Evolutionary conservation across 495 filamentous ascomycete species (phyloP).

Genomic region (Hypoxylon intermedium): DNA sequence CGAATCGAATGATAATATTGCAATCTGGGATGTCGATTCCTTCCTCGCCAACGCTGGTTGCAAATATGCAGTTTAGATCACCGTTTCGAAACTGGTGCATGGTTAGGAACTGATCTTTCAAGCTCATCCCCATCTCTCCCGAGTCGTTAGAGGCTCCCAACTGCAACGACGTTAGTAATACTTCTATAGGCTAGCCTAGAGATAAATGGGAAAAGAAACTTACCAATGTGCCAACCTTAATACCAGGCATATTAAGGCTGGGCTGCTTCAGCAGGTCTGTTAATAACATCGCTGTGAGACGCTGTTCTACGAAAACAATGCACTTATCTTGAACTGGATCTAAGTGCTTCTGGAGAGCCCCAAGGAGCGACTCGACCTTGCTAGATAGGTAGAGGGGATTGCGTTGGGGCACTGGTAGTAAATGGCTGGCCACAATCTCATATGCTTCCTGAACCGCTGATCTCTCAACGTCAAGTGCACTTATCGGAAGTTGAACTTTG

Average conservation of each 20-base stretch:
- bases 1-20: conserved; percentile 87
- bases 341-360: conserved; percentile 66
- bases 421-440: conserved; percentile 60
- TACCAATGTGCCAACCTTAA: conserved; percentile 73
- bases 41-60: conserved; percentile 93
- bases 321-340: conserved; percentile 62
- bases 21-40: conserved; percentile 96
- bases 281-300: conserved; percentile 79
- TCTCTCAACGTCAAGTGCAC: conserved; percentile 51
- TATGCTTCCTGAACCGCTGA: conserved; percentile 66
- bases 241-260: conserved; percentile 60
- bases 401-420: conserved; percentile 53
- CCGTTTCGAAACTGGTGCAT: conserved; percentile 80
- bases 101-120: conserved; percentile 76
- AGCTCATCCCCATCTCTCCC: conserved; percentile 55
- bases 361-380: conserved; percentile 72
- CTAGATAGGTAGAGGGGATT: conserved; percentile 63
- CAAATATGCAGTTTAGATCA: conserved; percentile 85
- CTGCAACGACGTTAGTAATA: conserved; percentile 20
- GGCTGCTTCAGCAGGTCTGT: conserved; percentile 65
- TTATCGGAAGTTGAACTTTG: conserved; percentile 42
- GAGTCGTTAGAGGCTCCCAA: conserved; percentile 51
- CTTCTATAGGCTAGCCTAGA: too few relatives aligned
- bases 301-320: conserved; percentile 84
- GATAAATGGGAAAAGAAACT: conserved; percentile 46